Percentiles rank a stretch among this genome's conserved stretches.
Evolutionary conservation across 2,329 filamentous ascomycete species (phyloP).

Genomic region (Salinomyces thailandicus): DNA sequence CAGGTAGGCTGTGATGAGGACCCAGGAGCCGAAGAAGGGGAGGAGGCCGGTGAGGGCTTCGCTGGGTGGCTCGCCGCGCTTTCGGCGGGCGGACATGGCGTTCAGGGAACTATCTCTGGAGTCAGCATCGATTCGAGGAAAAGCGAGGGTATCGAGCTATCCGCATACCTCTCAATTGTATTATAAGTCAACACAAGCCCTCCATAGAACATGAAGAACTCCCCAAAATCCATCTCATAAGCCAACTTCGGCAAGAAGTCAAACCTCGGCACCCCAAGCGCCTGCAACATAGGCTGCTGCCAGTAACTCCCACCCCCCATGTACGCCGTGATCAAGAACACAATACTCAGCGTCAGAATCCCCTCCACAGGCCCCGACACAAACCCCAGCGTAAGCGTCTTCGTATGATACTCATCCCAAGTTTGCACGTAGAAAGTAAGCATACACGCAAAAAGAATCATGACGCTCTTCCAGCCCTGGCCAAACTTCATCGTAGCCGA

Average conservation of each 20-base stretch:
- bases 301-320: constrained; percentile 87
- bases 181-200: constrained; percentile 72
- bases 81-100: constrained; percentile 70
- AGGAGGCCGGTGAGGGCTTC: constrained; percentile 71
- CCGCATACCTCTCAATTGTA: constrained; percentile 55
- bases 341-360: constrained; percentile 67
- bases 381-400: constrained; percentile 83
- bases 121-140: constrained; percentile 3
- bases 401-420: constrained; percentile 98
- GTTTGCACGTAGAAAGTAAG: constrained; percentile 98
- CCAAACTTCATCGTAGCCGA: constrained; percentile 87
- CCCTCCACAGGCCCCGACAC: constrained; percentile 94
- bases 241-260: constrained; percentile 56
- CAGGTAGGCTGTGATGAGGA: constrained; percentile 65
- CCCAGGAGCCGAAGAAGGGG: constrained; percentile 72
- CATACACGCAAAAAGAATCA: constrained; percentile 59
- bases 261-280: constrained; percentile 55
- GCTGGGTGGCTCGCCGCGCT: constrained; percentile 60
- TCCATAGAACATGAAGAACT: constrained; percentile 89
- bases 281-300: constrained; percentile 69
- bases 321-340: constrained; percentile 75
- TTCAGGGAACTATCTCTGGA: constrained; percentile 67
- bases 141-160: too few species aligned
- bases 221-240: constrained; percentile 75
- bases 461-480: constrained; percentile 79